Conservation (phyloP, 805 yeast species). For the Ogataea thermomethanolica region DNA sequence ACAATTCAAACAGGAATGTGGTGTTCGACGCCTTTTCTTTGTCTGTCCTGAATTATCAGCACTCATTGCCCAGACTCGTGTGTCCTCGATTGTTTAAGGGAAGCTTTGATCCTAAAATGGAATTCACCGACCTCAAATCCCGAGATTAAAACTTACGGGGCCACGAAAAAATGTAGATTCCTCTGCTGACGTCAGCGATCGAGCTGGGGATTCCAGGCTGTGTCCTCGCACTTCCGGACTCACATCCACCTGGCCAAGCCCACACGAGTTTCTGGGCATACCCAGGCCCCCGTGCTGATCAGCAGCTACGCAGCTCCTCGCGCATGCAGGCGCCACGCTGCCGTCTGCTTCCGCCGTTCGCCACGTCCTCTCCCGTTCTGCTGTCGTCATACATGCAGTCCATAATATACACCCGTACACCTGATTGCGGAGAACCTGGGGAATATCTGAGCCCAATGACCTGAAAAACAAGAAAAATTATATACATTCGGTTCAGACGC, state of each 20-base stretch:
- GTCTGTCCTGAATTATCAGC: neutral
- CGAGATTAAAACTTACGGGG: neutral
- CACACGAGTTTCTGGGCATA: neutral
- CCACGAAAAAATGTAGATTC: neutral
- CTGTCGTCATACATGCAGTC: neutral
- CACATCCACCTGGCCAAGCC: neutral
- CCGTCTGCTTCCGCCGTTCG: neutral
- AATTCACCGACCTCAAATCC: constrained; percentile 7
- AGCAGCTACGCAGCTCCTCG: too few relatives aligned
- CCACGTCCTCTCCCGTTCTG: neutral
- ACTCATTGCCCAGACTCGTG: neutral
- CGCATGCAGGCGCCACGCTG: too few relatives aligned
- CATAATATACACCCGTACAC: constrained; percentile 5
- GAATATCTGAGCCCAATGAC: constrained; percentile 1
- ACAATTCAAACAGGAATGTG: constrained; percentile 25
- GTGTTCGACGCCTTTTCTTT: constrained; percentile 24
- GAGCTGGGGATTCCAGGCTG: too few relatives aligned
- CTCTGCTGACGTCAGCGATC: too few relatives aligned
- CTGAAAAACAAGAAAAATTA: constrained; percentile 1
- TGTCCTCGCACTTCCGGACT: constrained; percentile 5
- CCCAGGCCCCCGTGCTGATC: too few relatives aligned
- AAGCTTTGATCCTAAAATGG: constrained; percentile 2
- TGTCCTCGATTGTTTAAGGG: too few relatives aligned
- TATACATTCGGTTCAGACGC: neutral
- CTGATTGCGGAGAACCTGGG: constrained; percentile 8